These are phyloP conservation scores for Cicer yamashitae DNA, from an alignment of 306 rosid genomes.

Conservation along the genomic window DNA sequence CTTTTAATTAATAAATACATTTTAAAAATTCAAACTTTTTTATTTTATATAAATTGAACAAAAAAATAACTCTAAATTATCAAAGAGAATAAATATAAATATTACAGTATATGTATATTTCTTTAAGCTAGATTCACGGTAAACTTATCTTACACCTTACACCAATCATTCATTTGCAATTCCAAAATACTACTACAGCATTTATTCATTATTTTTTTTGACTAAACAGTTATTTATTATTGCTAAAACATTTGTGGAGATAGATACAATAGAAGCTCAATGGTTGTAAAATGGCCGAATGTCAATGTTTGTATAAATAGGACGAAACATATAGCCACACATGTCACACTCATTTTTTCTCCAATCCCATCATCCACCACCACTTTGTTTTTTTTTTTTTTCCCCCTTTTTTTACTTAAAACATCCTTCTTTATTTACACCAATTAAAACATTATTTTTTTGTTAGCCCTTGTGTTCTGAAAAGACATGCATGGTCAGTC, in stretches of 20 bases:
- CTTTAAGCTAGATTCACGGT: no score
- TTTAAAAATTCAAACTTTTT: no score
- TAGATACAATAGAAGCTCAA: neutral
- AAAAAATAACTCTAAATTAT: no score
- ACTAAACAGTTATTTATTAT: no score
- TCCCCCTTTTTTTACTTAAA: neutral
- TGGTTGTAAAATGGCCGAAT: conserved; percentile 7
- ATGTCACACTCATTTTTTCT: conserved; percentile 40
- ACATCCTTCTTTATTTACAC: neutral
- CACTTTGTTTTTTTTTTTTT: conserved; percentile 19
- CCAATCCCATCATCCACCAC: conserved; percentile 36
- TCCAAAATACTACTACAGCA: neutral
- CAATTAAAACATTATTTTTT: neutral
- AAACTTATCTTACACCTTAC: no score
- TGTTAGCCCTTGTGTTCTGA: neutral
- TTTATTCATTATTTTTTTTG: neutral
- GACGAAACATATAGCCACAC: conserved; percentile 36
- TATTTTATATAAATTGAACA: no score
- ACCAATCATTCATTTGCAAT: neutral
- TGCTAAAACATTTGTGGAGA: neutral
- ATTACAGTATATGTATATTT: no score
- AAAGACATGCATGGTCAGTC: conserved; percentile 36
- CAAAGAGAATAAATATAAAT: no score
- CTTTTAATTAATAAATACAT: no score
- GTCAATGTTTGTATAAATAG: conserved; percentile 37